Evolutionary conservation across 257 asterid genomes (phyloP), one percentile per base, ranked within the genome.

Genomic region (Solanum corneliomulleri): DNA sequence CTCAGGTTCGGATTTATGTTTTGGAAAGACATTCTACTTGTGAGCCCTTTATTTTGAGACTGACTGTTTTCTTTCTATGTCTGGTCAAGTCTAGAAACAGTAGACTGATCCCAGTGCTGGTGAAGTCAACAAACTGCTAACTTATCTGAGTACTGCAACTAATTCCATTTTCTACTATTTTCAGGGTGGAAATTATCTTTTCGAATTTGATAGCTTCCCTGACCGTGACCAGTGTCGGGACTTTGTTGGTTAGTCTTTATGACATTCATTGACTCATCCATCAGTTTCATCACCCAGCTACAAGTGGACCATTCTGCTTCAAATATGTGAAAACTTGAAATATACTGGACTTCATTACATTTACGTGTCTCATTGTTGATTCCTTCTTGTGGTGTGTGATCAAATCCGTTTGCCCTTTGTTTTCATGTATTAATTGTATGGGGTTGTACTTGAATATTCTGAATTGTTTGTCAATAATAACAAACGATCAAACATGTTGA

Each of bases 171-270:
- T 71, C 70, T 45, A 31, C 41, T 29, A 52, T 47, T 91, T 88
- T 86, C 94, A 97, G 99, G 97, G 94, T 21, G 92, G 78, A 41
- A 94, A 86, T 91, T 94, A 91, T 92, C 92, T 95, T 82, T 95
- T 97, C 87, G 97, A 96, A 92, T 96, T 97, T 84, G 95, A 92
- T 78, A 93, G 75, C 88, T 95, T 95, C 90, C 90, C 97, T 49
- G 99, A 97, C 41, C 99, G 99, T 69, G 98, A 97, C 90, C 94
- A 58, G 39, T 97, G 99, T 92, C 91, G 93, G 88, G 98, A 97
- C 76, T 93, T 93, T 90, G 98, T 96, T 66, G 99, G 99, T 96
- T 91, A 94, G 97, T 92, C 62, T 60, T 88, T 62, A 76, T 86
- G 68, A 70, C 25, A 66, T 52, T 49, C 39, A 71, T 72, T 72